Evolutionary conservation across 441 rosid species (phyloP), one percentile per base, ranked within the genome.

Genomic region (Biscutella laevigata): DNA sequence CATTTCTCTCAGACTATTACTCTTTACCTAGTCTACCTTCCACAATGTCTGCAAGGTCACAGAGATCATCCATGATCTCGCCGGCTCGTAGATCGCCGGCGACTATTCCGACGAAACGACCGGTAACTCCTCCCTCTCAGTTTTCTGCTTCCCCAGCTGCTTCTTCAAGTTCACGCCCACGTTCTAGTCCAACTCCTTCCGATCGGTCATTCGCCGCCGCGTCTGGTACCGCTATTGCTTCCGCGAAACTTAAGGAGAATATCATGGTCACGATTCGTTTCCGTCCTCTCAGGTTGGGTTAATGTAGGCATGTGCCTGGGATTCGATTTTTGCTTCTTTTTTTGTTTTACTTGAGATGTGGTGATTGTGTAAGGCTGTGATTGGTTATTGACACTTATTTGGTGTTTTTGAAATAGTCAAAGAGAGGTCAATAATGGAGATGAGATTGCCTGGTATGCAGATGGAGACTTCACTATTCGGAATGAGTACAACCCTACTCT

Each of bases 391-490:
- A 48, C 34, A 14, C 6, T 19, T 9, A 11, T 48, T 64, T 46
- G 29, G 28, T 38, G 0, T 4, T 45, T 33, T 41, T 30, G 35
- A 34, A 11, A 60, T 71, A 91, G 98, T 75, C 78, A 61, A 7
- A 68, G 94, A 62, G 96, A 91, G 74, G 75, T 83, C 59, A 76
- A 73, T 44, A 81, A 79, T 73, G 98, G 98, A 27, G 95, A 87
- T 48, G 96, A 81, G 80, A 72, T 85, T 37, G 87, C 96, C 0
- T 85, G 98, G 98, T 87, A 81, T 59, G 95, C 96, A 1, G 96
- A 85, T 67, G 96, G 95, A 51, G 91, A 83, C 61, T 70, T 28
- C 50, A 70, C 92, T 4, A 84, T 84, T 65, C 64, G 88, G 73
- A 84, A 87, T 52, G 95, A 87, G 77, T 77, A 69, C 57, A 84